These are phyloP conservation scores for Aspergillus sp. DNA, from an alignment of 2,329 filamentous ascomycete species.

Conservation along the genomic window DNA sequence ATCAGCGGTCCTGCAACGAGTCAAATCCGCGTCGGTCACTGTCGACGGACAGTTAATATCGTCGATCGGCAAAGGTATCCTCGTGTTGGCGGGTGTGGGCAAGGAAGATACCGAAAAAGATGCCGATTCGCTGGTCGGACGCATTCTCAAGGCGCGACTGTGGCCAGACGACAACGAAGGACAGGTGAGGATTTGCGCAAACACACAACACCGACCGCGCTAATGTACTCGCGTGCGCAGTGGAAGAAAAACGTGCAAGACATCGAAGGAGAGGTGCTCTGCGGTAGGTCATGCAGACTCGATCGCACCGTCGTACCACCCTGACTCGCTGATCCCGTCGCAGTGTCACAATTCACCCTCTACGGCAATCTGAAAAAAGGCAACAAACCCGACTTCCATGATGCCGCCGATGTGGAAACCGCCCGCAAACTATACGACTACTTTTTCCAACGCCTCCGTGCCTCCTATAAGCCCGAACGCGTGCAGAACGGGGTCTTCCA, in stretches of 20 bases:
- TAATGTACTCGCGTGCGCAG: constrained; percentile 40
- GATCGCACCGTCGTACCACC: no score
- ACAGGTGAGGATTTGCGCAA: constrained; percentile 49
- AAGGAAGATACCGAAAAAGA: constrained; percentile 90
- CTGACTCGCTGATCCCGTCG: constrained; percentile 1
- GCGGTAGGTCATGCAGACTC: constrained; percentile 59
- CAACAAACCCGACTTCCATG: constrained; percentile 92
- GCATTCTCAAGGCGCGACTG: constrained; percentile 84
- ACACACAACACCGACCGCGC: no score
- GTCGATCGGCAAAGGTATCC: constrained; percentile 81
- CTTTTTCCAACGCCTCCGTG: constrained; percentile 75
- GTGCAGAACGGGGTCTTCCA: constrained; percentile 97
- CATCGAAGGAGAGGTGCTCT: constrained; percentile 88
- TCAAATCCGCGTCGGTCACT: constrained; percentile 91
- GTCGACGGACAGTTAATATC: constrained; percentile 90
- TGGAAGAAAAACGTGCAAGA: constrained; percentile 92
- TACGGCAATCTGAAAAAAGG: constrained; percentile 93
- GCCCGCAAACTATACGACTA: constrained; percentile 79
- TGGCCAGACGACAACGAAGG: constrained; percentile 80
- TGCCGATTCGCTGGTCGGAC: constrained; percentile 76
- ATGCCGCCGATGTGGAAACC: constrained; percentile 73
- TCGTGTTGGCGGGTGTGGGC: constrained; percentile 88
- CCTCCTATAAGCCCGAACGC: constrained; percentile 67
- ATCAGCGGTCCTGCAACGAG: constrained; percentile 90
- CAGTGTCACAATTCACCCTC: constrained; percentile 96